These are phyloP conservation scores for Wallacemonas rigidus DNA, from an alignment of 208 protist genomes.

Conservation along the genomic window DNA sequence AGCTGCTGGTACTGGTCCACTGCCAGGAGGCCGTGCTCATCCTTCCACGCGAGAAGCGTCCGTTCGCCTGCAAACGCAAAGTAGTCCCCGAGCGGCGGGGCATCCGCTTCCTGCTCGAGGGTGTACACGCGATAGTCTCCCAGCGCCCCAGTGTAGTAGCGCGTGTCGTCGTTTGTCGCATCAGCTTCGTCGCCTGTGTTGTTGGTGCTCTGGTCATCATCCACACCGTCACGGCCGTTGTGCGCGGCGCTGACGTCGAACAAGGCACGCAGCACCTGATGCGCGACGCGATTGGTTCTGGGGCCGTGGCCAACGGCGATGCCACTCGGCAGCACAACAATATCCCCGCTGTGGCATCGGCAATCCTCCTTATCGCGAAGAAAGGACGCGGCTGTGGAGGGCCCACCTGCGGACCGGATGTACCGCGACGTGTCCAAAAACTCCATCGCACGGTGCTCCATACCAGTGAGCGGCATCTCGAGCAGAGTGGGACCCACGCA, in stretches of 20 bases:
- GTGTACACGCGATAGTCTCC: constrained; percentile 78
- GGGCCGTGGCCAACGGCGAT: constrained; percentile 88
- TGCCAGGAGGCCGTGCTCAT: constrained; percentile 90
- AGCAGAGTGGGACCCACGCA: constrained; percentile 82
- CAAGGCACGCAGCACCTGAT: constrained; percentile 73
- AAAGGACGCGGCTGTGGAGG: constrained; percentile 68
- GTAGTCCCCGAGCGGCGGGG: constrained; percentile 91
- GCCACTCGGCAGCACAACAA: constrained; percentile 82
- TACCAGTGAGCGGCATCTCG: constrained; percentile 78
- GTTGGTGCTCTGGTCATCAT: not conserved
- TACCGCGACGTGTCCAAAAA: constrained; percentile 91
- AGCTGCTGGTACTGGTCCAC: constrained; percentile 91
- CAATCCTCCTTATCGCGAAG: constrained; percentile 86
- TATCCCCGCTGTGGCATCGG: constrained; percentile 86
- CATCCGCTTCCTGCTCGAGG: constrained; percentile 89
- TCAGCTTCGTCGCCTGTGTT: not conserved
- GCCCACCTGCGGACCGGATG: constrained; percentile 77
- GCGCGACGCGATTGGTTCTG: constrained; percentile 83
- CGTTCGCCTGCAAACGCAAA: constrained; percentile 92
- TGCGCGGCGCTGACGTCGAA: constrained; percentile 55
- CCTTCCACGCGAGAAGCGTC: constrained; percentile 88
- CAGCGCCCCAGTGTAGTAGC: constrained; percentile 12
- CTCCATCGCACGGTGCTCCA: constrained; percentile 87
- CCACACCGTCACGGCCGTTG: constrained; percentile 1
- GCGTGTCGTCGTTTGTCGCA: not conserved